Conservation (phyloP, 139 green algal species). For the Desmodesmus armatus region DNA sequence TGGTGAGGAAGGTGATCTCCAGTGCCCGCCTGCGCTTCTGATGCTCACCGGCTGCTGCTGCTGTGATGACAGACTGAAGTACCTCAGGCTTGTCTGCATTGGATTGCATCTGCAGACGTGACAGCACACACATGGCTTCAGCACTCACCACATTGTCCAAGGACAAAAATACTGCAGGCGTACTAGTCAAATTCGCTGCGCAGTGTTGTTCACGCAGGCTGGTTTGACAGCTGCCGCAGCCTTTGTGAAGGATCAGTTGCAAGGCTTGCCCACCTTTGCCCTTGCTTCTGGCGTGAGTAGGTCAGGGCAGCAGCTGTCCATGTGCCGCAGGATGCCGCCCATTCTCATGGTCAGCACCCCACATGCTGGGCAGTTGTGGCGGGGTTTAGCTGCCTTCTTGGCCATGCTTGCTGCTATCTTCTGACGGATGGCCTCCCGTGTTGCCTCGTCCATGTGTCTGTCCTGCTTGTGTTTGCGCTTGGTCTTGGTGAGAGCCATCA, state of each 20-base stretch:
- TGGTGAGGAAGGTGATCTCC: constrained; percentile 42
- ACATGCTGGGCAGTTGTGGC: constrained; percentile 36
- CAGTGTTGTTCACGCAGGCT: too few relatives aligned
- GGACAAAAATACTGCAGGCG: too few relatives aligned
- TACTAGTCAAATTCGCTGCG: too few relatives aligned
- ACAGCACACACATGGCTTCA: too few relatives aligned
- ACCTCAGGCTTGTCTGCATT: background rate
- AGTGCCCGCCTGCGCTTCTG: constrained; percentile 2
- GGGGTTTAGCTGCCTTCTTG: background rate
- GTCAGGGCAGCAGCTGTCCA: constrained; percentile 33
- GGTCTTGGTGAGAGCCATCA: constrained; percentile 23
- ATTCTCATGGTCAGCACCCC: background rate
- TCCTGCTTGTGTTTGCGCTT: constrained; percentile 39
- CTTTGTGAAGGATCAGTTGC: background rate
- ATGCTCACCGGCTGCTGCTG: background rate
- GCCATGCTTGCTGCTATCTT: constrained; percentile 44
- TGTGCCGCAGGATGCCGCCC: constrained; percentile 4
- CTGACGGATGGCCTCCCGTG: constrained; percentile 34
- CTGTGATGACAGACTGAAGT: constrained; percentile 16
- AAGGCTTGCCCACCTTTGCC: background rate
- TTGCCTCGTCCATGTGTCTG: background rate
- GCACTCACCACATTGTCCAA: too few relatives aligned
- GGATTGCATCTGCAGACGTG: background rate
- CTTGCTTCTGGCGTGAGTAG: background rate
- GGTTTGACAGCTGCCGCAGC: background rate